Evolutionary conservation across 768 basidiomycete genomes (phyloP).

Genomic region (Podaxis rugospora): DNA sequence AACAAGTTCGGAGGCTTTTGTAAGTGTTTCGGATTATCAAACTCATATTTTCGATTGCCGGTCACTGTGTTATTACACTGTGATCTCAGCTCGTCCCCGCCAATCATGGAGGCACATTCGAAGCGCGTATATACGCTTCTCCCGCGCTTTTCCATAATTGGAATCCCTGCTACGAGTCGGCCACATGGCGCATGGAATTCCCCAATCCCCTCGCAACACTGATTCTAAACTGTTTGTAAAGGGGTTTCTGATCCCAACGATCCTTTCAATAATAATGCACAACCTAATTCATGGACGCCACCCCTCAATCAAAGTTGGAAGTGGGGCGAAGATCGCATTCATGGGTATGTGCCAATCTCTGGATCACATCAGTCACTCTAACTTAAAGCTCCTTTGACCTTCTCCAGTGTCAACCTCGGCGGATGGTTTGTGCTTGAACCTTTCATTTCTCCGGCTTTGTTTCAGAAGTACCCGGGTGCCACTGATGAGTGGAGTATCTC

Average conservation of each 20-base stretch:
- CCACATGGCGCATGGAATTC: not conserved
- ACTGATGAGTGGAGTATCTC: conserved; percentile 77
- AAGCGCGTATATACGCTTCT: not conserved
- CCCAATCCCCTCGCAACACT: not conserved
- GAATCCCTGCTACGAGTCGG: not conserved
- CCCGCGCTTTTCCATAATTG: not conserved
- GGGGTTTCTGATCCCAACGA: conserved; percentile 66
- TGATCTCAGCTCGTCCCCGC: not conserved
- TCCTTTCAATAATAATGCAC: conserved; percentile 73
- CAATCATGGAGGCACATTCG: not conserved
- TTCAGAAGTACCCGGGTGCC: conserved; percentile 58
- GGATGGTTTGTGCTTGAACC: conserved; percentile 79
- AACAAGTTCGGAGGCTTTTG: conserved; percentile 77
- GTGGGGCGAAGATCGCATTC: conserved; percentile 57
- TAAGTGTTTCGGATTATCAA: conserved; percentile 30
- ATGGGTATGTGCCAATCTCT: conserved; percentile 40
- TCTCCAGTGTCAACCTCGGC: conserved; percentile 65
- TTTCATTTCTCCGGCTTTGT: conserved; percentile 61
- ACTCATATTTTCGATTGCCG: not conserved
- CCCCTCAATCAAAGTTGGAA: conserved; percentile 73
- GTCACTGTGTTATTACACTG: not conserved
- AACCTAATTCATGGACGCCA: conserved; percentile 76
- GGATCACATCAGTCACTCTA: not conserved
- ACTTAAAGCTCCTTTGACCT: conserved; percentile 7
- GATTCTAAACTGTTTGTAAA: conserved; percentile 20